Base-by-base conservation (phyloP, 495 filamentous ascomycete species). In the Podospora appendiculata region DNA sequence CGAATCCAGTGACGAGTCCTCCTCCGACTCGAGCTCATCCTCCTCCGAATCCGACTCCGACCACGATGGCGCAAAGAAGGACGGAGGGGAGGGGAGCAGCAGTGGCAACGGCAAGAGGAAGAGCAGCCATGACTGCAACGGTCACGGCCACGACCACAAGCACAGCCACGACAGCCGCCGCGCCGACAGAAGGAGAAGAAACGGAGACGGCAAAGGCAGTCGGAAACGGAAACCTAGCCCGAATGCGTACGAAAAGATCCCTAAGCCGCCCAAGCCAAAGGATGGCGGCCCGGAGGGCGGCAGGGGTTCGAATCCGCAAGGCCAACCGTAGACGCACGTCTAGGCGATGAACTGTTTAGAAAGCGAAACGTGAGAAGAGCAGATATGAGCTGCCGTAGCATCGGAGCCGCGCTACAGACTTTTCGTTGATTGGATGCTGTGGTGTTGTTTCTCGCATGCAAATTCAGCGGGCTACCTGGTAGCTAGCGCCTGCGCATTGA, bases 181-280 rank as follows among this genome's bases (percentile, higher is more conserved):
- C n/a, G 62, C 57, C 42, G 61, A 60, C 41, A 64, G 57, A 59
- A 76, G 73, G 51, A 66, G 61, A 64, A 13, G 43, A 46, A 33
- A 46, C 25, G 44, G 44, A 12, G 38, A 38, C 17, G 33, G 16
- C 12, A n/a, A 34, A 8, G 10, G 38, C 18, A 11, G 40, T 6
- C 72, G 66, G 48, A 73, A 68, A 45, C 79, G 85, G 55, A 84
- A 78, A 49, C 80, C 83, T 4, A 92, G 87, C 59, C 89, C 89
- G 45, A 98, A 98, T 72, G 93, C 92, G 0, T 96, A 98, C 68
- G 93, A 97, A 72, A 91, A 87, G 69, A 83, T 89, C 77, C 90
- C 92, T 2, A 88, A 84, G 61, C 56, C 61, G 53, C 43, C 61
- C 40, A 78, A 75, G 41, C 52, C 65, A 1, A 60, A 53, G 39